Evolutionary conservation across 1,139 yeast species (phyloP), one percentile per base, ranked within the genome.

Genomic region (Pichia sp.): DNA sequence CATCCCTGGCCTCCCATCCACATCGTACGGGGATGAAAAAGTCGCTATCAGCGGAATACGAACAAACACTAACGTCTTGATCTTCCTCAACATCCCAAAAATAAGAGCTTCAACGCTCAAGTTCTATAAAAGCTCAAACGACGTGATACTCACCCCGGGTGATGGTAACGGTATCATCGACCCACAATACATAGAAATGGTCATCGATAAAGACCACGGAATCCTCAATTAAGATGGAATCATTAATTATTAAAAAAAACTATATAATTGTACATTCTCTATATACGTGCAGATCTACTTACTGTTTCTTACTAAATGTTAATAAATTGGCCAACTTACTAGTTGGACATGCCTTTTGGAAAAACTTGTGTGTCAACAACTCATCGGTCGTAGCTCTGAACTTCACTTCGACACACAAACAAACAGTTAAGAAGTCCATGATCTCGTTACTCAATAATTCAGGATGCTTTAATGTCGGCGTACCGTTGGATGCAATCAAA

Each of bases 401-500:
- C 7, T 24, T 10, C 7, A 10, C 9, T 8, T 24, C 10, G 10
- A 24, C 27, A 8, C 10, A 7, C 7, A 24, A 10, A 24, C 27
- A 24, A 24, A 10, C 27, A 24, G 7, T 24, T 8, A 24, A 74
- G 63, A 93, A 93, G 60, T 86, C 81, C 72, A 90, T 91, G 54
- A 93, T 85, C 33, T 85, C 83, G 55, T 82, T 74, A 18, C 94
- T 83, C 51, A 93, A 73, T 44, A 72, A 67, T 53, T 87, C 96
- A 3, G 99, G 97, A 53, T 84, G 78, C 69, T 89, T 91, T 60
- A 93, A 73, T 66, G 90, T 90, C 35, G 99, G 27, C 10, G 7
- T 24, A 8, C 27, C 27, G 10, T 24, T 24, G 9, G 27, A 8
- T 24, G 27, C 10, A 71, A 93, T 93, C 60, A 93, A 71, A 66